Evolutionary conservation across 78 protist species (phyloP), one percentile per base, ranked within the genome.

Genomic region (slime mould (Dictyostelium discoideum)): DNA sequence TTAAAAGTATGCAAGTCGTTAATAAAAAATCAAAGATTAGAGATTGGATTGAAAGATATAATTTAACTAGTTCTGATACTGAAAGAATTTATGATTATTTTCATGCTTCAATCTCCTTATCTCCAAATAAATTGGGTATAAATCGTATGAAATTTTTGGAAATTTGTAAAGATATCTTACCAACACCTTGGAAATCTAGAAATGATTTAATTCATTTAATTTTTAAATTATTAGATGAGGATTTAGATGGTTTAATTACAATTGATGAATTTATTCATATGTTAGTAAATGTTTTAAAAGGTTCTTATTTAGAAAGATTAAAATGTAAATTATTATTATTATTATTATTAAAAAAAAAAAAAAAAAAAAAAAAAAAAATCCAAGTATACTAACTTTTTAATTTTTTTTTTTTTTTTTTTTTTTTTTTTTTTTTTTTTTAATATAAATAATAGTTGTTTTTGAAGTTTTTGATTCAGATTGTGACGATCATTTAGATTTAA

Each of bases 21-120:
- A 92, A 79, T n/a, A 84, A 85, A 13, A 92, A 92, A 60, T 40
- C 67, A n/a, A 92, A 85, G 50, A 82, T 85, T 67, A 50, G 95
- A 29, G 95, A 92, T 22, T 79, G 85, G 85, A 79, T 32, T 22
- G 93, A 87, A 14, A 78, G 79, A 63, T 87, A 87, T 63, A 37
- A 13, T 29, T 9, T 16, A 5, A 60, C 67, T 60, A 5, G 32
- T 6, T 22, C 73, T 1, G 93, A 87, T 32, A 48, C 72, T 8
- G 93, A 87, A 42, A 57, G 44, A 18, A 9, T 87, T 2, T 87
- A 87, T 63, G 93, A 87, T 42, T 79, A 77, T 37, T 87, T 87
- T 42, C 93, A 87, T 78, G 80, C 93, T 26, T 79, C 83, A 37
- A 37, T 42, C 1, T 79, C 86, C 16, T 16, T 87, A 5, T 77